phyloP scores from a whole-genome alignment of 331 rosid genomes.

The Quercus phellos region DNA sequence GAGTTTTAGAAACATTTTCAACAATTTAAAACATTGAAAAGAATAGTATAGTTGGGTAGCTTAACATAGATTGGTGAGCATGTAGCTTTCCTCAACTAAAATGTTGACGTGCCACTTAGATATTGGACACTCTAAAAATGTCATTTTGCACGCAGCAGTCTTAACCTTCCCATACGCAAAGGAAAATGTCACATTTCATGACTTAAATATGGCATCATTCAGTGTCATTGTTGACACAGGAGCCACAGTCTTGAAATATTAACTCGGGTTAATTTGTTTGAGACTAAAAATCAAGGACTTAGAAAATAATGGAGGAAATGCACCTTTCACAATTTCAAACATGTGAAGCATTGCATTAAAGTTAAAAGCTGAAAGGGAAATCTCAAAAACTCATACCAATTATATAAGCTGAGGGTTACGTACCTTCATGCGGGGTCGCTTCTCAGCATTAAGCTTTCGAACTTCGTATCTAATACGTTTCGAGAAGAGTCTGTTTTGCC shows the following conservation, averaged over 20 bases:
- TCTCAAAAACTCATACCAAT: too few species aligned
- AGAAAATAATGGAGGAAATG: neutral
- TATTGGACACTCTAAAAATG: neutral
- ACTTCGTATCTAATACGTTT: conserved; percentile 83
- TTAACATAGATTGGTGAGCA: too few species aligned
- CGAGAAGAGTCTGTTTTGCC: conserved; percentile 70
- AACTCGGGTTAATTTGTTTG: neutral
- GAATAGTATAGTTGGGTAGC: too few species aligned
- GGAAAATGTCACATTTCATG: too few species aligned
- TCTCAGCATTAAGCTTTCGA: conserved; percentile 85
- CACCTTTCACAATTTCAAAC: neutral
- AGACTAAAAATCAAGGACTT: neutral
- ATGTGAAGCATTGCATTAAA: neutral
- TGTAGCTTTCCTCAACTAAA: neutral
- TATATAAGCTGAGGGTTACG: neutral
- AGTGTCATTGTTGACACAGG: neutral
- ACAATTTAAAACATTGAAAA: neutral
- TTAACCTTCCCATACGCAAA: too few species aligned
- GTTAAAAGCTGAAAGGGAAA: too few species aligned
- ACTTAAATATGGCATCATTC: too few species aligned
- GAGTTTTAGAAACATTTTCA: neutral
- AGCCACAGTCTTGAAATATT: neutral
- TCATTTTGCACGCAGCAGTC: neutral
- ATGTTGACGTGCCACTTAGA: neutral
- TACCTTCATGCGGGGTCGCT: conserved; percentile 92